Base-by-base conservation (phyloP, 2,329 filamentous ascomycete genomes). In the Sordariomycetes sp. region DNA sequence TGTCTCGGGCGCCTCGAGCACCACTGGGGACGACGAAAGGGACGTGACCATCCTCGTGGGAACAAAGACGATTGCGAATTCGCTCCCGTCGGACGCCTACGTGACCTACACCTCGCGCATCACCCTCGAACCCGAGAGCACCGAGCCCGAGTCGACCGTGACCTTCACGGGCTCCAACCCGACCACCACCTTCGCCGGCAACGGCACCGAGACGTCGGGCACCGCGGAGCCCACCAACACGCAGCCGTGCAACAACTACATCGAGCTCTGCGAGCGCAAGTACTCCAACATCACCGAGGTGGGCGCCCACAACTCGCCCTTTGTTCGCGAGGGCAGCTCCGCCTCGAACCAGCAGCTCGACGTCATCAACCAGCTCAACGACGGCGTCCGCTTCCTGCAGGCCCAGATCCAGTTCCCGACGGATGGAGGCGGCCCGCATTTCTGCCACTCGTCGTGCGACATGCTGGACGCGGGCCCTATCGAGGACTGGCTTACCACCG, bases 391-490 rank as follows among this genome's bases (percentile, higher is more conserved):
- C 25, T 78, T 85, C 62, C 67, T 85, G 35, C 82, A 85, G 65
- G 82, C 70, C 2, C 82, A 85, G 67, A 84, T 85, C 56, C 82
- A 84, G 60, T 84, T 74, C 68, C 76, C 78, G 1, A 63, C 62
- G 24, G 76, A 79, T 62, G 77, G 78, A 62, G 74, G 73, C 1
- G 70, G 67, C 28, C 80, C 80, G 52, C 87, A 89, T 69, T 89
- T 94, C 64, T 96, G 91, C 70, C 91, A 96, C 69, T 89, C 87
- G 1, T 84, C 80, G 52, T 96, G 91, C 70, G 81, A 90, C 62
- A 74, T 96, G 2, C 79, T 96, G 35, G 85, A 96, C 63, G 88
- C 81, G 1, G 91, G 92, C 0, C 84, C 87, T 8, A 86, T 94
- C 55, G 82, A 85, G 57, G 74, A 80, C 51, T 94, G 89, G 73